Conservation (phyloP, 345 rosid genomes). For the Bretschneidera sinensis region DNA sequence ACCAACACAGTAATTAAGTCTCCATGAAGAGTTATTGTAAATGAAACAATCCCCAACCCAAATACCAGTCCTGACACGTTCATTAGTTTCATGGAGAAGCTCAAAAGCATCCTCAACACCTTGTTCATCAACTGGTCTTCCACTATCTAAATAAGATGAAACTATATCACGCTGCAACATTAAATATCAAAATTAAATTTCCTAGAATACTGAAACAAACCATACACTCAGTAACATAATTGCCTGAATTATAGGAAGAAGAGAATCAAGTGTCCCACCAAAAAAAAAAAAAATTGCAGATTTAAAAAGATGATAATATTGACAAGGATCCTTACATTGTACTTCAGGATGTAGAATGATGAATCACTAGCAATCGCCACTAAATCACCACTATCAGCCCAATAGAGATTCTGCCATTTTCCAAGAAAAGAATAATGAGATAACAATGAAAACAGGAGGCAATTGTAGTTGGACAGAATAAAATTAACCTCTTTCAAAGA, state of each 20-base stretch:
- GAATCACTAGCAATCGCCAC: constrained; percentile 95
- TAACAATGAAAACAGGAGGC: background rate
- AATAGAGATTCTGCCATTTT: constrained; percentile 76
- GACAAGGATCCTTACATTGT: constrained; percentile 54
- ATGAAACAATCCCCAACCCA: constrained; percentile 99
- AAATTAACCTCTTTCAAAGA: too few species aligned
- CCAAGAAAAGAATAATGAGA: constrained; percentile 14
- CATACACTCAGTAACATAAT: background rate
- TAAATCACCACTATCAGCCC: constrained; percentile 99
- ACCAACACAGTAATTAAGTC: constrained; percentile 98
- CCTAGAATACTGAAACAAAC: background rate
- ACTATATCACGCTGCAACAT: constrained; percentile 83
- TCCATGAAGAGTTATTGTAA: constrained; percentile 95
- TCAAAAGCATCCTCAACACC: constrained; percentile 99
- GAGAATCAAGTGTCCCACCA: background rate
- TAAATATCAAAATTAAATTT: constrained; percentile 14
- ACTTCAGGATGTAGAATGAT: constrained; percentile 95
- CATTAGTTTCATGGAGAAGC: constrained; percentile 96
- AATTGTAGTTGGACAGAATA: constrained; percentile 5
- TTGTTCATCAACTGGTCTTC: constrained; percentile 87
- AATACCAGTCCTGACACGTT: constrained; percentile 95
- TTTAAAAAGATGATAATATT: background rate
- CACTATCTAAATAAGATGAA: constrained; percentile 80
- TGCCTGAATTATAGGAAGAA: background rate
- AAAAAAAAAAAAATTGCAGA: constrained; percentile 4